Evolutionary conservation across 106 monocot species (phyloP), one percentile per base, ranked within the genome.

Genomic region (Triglochin maritima): DNA sequence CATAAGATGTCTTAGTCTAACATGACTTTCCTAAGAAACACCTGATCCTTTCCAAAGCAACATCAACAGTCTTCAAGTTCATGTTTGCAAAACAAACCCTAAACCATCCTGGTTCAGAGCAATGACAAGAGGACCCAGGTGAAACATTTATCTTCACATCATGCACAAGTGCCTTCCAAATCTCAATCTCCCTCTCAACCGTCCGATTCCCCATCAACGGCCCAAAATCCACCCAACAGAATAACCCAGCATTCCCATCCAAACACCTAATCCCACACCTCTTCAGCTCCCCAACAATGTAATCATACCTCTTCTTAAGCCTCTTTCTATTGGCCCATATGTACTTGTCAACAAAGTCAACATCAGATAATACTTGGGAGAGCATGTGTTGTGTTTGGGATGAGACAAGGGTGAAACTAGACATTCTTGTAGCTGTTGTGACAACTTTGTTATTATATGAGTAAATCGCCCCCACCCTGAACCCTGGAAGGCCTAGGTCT

Each of bases 131-230:
- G 5, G 82, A 80, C 11, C 87, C 87, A 16, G 91, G 87, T 29
- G 87, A 87, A 42, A 92, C 80, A 43, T 92, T 92, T 2, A 92
- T 77, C 80, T 79, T 92, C 60, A 87, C 84, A 4, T 87, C 78
- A 6, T 69, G 3, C 4, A 66, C 11, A 6, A 92, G 62, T 45
- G 3, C 9, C 9, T 62, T 17, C 42, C 92, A 87, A 0, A 92
- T 64, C 55, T 50, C 72, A 15, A 92, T 61, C 77, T 92, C 92
- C 7, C 85, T 87, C 44, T 78, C 85, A 12, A 14, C 58, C 7
- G 78, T 79, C 1, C 44, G 16, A 66, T 79, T 82, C 0, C 81
- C 87, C 5, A 87, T 80, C 66, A 85, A 59, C 6, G 65, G 74
- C 11, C 75, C 58, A 13, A 88, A 45, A 53, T 92, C 83, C 85